Evolutionary conservation across 441 rosid genomes (phyloP).

Genomic region (Euphorbia neoarborescens): DNA sequence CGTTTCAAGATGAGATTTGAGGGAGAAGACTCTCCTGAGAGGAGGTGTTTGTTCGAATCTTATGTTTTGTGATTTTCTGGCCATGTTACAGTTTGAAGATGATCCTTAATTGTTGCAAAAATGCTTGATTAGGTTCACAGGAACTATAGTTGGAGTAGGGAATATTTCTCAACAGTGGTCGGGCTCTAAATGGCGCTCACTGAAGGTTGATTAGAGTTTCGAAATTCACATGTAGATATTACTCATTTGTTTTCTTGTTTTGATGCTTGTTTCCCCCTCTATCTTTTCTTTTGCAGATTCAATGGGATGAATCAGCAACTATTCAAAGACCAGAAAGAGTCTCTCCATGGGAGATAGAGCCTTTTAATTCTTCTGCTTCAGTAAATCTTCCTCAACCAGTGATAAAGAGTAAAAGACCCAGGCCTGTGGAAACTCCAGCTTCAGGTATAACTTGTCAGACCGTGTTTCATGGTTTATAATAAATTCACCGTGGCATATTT

Average conservation of each 20-base stretch:
- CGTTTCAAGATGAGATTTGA: slow-evolving; percentile 86
- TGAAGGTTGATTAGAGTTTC: slow-evolving; percentile 47
- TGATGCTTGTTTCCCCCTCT: slow-evolving; percentile 22
- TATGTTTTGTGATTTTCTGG: slow-evolving; percentile 4
- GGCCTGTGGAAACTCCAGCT: slow-evolving; percentile 36
- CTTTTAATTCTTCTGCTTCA: slow-evolving; percentile 41
- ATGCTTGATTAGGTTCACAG: slow-evolving; percentile 49
- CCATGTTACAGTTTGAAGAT: slow-evolving; percentile 8
- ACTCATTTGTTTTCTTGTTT: slow-evolving; percentile 19
- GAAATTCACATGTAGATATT: slow-evolving; percentile 10
- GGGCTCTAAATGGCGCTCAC: slow-evolving; percentile 72
- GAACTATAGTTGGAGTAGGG: slow-evolving; percentile 70
- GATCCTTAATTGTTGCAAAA: slow-evolving; percentile 11
- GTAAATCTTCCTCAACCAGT: slow-evolving; percentile 34
- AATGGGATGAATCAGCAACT: slow-evolving; percentile 81
- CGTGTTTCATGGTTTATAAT: not conserved
- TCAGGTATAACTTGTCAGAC: slow-evolving; percentile 36
- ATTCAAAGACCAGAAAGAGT: slow-evolving; percentile 74
- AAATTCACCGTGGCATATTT: not conserved
- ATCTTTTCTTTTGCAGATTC: slow-evolving; percentile 42
- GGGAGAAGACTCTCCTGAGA: slow-evolving; percentile 82
- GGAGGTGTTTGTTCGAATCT: slow-evolving; percentile 36
- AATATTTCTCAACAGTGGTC: slow-evolving; percentile 63
- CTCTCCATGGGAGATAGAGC: slow-evolving; percentile 93
- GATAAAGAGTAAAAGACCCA: slow-evolving; percentile 53